Evolutionary conservation across 179 eudicot species (phyloP).

Genomic region (Nepenthes alata): DNA sequence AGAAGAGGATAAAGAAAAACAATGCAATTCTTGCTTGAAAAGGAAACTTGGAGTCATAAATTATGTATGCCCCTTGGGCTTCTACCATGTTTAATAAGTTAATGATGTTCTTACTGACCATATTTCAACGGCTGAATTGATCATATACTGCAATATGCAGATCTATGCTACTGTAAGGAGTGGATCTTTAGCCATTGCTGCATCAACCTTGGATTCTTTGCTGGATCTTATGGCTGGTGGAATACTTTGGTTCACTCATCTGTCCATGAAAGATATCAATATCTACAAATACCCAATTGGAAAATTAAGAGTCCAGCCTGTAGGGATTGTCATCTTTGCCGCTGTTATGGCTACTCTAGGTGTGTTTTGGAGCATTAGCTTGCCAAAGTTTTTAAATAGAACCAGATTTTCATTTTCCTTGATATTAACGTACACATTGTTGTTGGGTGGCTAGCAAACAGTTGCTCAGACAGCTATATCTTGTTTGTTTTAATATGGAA

Average conservation of each 20-base stretch:
- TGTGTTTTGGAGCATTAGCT: slow-evolving; percentile 16
- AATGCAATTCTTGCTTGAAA: too few relatives aligned
- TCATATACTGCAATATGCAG: slow-evolving; percentile 10
- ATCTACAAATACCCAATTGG: slow-evolving; percentile 93
- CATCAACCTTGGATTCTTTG: slow-evolving; percentile 87
- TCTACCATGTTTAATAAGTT: too few relatives aligned
- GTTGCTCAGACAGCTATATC: too few relatives aligned
- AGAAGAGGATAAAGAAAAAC: too few relatives aligned
- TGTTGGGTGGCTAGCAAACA: too few relatives aligned
- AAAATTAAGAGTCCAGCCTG: slow-evolving; percentile 91
- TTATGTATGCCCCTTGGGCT: too few relatives aligned
- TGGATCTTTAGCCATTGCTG: slow-evolving; percentile 91
- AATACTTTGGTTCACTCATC: slow-evolving; percentile 89
- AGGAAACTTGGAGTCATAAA: too few relatives aligned
- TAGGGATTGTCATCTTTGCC: slow-evolving; percentile 86
- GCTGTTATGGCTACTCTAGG: slow-evolving; percentile 98
- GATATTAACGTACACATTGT: too few relatives aligned
- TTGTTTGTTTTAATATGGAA: too few relatives aligned
- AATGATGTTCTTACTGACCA: too few relatives aligned
- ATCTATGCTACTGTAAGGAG: slow-evolving; percentile 66
- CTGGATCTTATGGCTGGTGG: slow-evolving; percentile 92
- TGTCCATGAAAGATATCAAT: slow-evolving; percentile 70
- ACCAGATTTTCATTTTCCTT: not conserved
- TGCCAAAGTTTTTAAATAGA: not conserved
- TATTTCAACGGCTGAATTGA: too few relatives aligned